phyloP scores from a whole-genome alignment of 2,329 filamentous ascomycete genomes.

The Neopestalotiopsis clavispora region DNA sequence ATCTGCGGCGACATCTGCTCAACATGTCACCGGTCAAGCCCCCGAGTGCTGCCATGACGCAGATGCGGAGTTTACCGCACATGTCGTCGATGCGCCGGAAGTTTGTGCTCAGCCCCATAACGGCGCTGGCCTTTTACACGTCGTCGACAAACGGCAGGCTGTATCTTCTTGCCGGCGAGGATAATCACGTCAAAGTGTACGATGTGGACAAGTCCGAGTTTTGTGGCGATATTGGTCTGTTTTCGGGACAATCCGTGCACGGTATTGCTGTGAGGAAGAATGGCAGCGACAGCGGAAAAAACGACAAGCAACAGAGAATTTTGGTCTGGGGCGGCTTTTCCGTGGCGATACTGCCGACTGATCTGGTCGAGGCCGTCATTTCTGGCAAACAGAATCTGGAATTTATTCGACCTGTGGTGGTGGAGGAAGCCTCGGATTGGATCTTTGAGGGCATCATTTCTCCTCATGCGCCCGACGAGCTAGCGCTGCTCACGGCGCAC shows the following conservation, averaged over 20 bases:
- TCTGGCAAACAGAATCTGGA: conserved; percentile 26
- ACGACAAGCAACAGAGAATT: conserved; percentile 34
- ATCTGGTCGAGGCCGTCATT: conserved; percentile 39
- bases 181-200: conserved; percentile 62
- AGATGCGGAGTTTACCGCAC: not conserved
- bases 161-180: conserved; percentile 64
- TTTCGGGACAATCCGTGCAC: conserved; percentile 74
- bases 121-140: conserved; percentile 60
- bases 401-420: conserved; percentile 35
- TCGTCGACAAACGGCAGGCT: conserved; percentile 30
- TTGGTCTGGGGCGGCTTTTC: conserved; percentile 75
- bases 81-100: conserved; percentile 27
- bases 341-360: conserved; percentile 49
- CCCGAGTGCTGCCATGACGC: not conserved
- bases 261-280: conserved; percentile 60
- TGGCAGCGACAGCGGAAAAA: conserved; percentile 25
- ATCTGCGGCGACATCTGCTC: not conserved
- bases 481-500: conserved; percentile 80
- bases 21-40: not conserved
- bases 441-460: conserved; percentile 70
- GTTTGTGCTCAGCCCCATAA: conserved; percentile 59
- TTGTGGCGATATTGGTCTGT: conserved; percentile 55
- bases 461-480: conserved; percentile 45
- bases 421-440: conserved; percentile 71
- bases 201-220: conserved; percentile 41